These are phyloP conservation scores for Hypoxylon intermedium DNA, from an alignment of 495 filamentous ascomycete genomes.

Conservation along the genomic window DNA sequence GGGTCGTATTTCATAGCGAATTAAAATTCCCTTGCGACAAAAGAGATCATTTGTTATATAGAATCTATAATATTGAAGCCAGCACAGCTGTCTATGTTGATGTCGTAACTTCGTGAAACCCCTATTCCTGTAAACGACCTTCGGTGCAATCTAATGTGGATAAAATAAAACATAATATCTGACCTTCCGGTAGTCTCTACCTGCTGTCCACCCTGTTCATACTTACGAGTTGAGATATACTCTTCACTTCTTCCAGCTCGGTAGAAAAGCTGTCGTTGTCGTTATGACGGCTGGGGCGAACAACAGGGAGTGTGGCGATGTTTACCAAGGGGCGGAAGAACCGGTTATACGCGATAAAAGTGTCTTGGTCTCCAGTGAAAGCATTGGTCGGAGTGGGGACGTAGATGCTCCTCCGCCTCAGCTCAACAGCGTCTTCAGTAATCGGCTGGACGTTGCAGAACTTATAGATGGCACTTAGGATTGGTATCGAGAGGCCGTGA, in stretches of 20 bases:
- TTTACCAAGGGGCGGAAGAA: slow-evolving; percentile 56
- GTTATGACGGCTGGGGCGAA: slow-evolving; percentile 14
- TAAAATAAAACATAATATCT: no score
- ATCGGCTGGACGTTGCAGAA: slow-evolving; percentile 54
- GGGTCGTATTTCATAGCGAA: no score
- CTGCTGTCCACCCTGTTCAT: neutral
- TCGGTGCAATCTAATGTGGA: no score
- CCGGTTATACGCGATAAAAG: slow-evolving; percentile 62
- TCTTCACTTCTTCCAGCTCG: slow-evolving; percentile 14
- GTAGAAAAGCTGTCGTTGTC: slow-evolving; percentile 16
- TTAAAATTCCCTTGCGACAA: no score
- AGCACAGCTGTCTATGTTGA: neutral
- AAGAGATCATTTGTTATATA: no score
- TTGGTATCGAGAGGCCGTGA: slow-evolving; percentile 64
- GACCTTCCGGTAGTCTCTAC: neutral
- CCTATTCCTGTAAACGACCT: no score
- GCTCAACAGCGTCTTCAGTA: slow-evolving; percentile 59
- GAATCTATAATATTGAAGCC: no score
- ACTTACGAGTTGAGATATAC: slow-evolving; percentile 1
- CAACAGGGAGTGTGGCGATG: slow-evolving; percentile 35
- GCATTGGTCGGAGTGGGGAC: slow-evolving; percentile 61
- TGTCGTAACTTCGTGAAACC: no score
- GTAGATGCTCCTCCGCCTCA: slow-evolving; percentile 57
- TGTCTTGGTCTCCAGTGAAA: slow-evolving; percentile 44
- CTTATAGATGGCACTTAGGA: slow-evolving; percentile 56